phyloP scores from a whole-genome alignment of 2,329 filamentous ascomycete species.

The Fusarium decemcellulare region DNA sequence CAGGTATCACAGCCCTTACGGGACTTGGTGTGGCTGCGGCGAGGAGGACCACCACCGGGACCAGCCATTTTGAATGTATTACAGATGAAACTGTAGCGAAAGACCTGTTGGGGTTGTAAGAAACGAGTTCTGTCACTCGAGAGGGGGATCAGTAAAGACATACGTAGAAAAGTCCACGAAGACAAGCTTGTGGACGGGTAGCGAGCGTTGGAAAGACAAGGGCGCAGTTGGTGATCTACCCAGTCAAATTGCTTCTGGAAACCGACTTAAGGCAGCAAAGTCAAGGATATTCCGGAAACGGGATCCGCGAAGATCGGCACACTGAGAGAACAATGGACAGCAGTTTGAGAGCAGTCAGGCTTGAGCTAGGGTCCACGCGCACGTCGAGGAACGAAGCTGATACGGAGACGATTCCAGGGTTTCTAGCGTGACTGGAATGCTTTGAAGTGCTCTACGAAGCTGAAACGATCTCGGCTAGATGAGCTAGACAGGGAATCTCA shows the following conservation, averaged over 20 bases:
- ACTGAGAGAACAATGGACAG: constrained; percentile 32
- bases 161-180: constrained; percentile 51
- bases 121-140: constrained; percentile 7
- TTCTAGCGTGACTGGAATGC: constrained; percentile 32
- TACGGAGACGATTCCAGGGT: constrained; percentile 34
- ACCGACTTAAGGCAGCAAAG: constrained; percentile 31
- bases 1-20: constrained; percentile 98
- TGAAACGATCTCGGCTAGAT: constrained; percentile 27
- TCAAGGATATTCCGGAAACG: constrained; percentile 28
- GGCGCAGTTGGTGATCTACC: constrained; percentile 30
- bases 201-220: constrained; percentile 54
- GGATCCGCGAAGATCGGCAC: constrained; percentile 30
- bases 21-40: constrained; percentile 95
- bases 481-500: constrained; percentile 28
- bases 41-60: constrained; percentile 93
- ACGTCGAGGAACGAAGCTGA: constrained; percentile 33
- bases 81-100: constrained; percentile 53
- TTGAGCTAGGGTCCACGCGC: constrained; percentile 16
- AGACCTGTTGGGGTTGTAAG: constrained; percentile 41
- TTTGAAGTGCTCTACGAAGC: constrained; percentile 40
- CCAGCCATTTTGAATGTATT: constrained; percentile 79
- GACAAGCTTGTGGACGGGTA: constrained; percentile 51
- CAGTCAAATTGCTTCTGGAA: constrained; percentile 30
- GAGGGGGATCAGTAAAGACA: constrained; percentile 27
- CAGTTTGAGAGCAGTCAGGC: constrained; percentile 20